A percentile compares a stretch with the other conserved stretches of the same genome.
phyloP scores from a whole-genome alignment of 106 monocot species.

The Vanilla planifolia region DNA sequence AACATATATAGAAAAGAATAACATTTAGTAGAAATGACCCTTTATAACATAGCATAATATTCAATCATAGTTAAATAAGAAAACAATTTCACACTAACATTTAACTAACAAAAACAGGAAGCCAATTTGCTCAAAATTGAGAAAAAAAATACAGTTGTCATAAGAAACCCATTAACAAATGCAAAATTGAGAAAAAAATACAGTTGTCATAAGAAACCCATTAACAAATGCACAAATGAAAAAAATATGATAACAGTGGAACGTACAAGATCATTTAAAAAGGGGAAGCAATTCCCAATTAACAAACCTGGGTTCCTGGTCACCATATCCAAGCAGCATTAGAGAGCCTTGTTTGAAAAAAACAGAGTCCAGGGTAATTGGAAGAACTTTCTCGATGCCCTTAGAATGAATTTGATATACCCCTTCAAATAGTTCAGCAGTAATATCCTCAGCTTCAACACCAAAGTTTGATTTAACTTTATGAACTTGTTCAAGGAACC shows the following conservation, averaged over 20 bases:
- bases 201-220: neutral
- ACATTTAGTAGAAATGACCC: no score
- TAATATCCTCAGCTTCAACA: slow-evolving; percentile 42
- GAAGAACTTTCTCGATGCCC: slow-evolving; percentile 50
- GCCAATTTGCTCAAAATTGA: no score
- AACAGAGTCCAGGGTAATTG: slow-evolving; percentile 79
- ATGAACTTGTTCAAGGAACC: slow-evolving; percentile 28
- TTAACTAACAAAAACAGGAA: no score
- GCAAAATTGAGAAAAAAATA: no score
- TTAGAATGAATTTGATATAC: slow-evolving; percentile 21
- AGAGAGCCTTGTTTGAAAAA: slow-evolving; percentile 79
- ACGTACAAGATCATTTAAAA: neutral
- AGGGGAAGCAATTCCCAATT: slow-evolving; percentile 4
- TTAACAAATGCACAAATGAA: neutral
- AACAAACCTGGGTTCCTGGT: slow-evolving; percentile 79
- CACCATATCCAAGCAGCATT: slow-evolving; percentile 91
- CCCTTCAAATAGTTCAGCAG: slow-evolving; percentile 55
- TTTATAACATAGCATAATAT: no score
- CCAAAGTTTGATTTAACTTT: slow-evolving; percentile 38
- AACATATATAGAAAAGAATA: no score
- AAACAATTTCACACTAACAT: no score
- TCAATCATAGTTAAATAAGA: no score
- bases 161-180: neutral
- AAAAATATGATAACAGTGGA: slow-evolving; percentile 1
- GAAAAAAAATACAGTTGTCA: neutral